phyloP scores from a whole-genome alignment of 306 rosid species.

The Pyrus pyrifolia region DNA sequence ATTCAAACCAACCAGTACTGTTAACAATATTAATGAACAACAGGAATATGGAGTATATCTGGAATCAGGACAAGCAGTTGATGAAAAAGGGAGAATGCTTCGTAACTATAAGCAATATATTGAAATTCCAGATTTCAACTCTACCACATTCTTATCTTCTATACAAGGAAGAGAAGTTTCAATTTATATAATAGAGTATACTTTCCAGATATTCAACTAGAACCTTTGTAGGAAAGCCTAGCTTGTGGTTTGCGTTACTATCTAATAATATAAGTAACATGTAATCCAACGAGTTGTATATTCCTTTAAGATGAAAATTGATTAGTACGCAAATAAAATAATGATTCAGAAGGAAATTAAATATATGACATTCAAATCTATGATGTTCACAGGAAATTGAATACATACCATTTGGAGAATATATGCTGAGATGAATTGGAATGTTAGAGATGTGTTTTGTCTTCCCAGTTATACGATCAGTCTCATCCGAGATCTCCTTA shows the following conservation, averaged over 20 bases:
- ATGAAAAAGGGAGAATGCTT: neutral
- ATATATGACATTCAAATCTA: neutral
- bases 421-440: conserved; percentile 97
- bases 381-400: neutral
- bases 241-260: neutral
- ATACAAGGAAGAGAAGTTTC: neutral
- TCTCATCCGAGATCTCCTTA: conserved; percentile 91
- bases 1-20: neutral
- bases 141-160: neutral
- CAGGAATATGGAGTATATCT: neutral
- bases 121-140: neutral
- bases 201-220: neutral
- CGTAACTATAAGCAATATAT: neutral
- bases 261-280: neutral
- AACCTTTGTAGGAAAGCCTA: neutral
- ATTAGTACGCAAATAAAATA: neutral
- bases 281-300: neutral
- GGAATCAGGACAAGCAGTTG: neutral
- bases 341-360: neutral
- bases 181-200: neutral
- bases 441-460: conserved; percentile 77
- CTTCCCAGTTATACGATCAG: conserved; percentile 96
- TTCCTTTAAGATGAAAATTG: neutral
- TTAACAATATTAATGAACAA: neutral
- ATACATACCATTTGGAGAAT: conserved; percentile 89